Conservation (phyloP, 345 rosid genomes). For the Lepidium didymum region DNA sequence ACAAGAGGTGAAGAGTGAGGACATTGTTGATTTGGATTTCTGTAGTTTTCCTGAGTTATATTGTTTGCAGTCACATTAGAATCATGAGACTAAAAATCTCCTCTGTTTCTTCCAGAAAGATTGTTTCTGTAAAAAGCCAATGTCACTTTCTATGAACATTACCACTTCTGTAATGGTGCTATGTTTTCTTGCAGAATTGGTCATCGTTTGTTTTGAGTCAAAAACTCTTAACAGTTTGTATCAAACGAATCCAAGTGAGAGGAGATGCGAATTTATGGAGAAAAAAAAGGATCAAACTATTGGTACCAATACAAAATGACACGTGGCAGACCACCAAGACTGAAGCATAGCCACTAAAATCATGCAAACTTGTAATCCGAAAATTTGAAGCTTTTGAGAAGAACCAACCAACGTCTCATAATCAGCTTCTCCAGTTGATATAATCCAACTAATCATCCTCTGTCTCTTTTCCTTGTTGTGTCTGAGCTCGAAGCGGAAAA, state of each 20-base stretch:
- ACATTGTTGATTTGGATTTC: neutral
- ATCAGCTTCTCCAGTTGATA: neutral
- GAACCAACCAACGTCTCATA: slow-evolving; percentile 12
- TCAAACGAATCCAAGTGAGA: slow-evolving; percentile 17
- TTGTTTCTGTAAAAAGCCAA: neutral
- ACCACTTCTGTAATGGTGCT: neutral
- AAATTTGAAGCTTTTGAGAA: slow-evolving; percentile 5
- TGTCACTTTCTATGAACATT: neutral
- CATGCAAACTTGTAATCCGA: slow-evolving; percentile 31
- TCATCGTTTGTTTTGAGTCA: neutral
- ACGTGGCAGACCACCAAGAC: slow-evolving; percentile 28
- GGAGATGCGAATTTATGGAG: slow-evolving; percentile 25
- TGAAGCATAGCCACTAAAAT: slow-evolving; percentile 35
- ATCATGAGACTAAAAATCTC: neutral
- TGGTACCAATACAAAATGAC: slow-evolving; percentile 22
- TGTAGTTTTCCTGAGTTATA: neutral
- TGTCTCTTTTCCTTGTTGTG: slow-evolving; percentile 18
- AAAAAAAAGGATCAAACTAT: slow-evolving; percentile 19
- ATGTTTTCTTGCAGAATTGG: slow-evolving; percentile 1
- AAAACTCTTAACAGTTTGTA: neutral
- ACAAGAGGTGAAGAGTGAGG: neutral
- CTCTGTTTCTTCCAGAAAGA: neutral
- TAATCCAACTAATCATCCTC: slow-evolving; percentile 17
- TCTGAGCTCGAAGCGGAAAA: slow-evolving; percentile 10
- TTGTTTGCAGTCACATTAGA: neutral